These are phyloP conservation scores for Fraxinus floribunda DNA, from an alignment of 305 asterid species.

Conservation along the genomic window DNA sequence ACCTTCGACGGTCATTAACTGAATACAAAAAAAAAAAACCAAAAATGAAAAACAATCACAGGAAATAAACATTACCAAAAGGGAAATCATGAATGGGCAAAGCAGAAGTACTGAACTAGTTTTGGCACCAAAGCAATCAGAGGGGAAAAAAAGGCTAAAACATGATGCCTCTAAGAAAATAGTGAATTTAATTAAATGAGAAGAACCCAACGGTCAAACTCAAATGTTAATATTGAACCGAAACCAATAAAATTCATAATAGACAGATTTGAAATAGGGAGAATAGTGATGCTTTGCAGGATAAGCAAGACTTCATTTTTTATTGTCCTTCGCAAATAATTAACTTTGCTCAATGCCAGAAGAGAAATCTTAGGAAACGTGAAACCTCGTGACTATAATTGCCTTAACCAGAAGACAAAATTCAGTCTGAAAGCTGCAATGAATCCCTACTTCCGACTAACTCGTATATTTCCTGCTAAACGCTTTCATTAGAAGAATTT, in stretches of 20 bases:
- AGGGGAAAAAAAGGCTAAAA: neutral
- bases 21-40: slow-evolving; percentile 1
- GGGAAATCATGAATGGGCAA: slow-evolving; percentile 2
- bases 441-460: neutral
- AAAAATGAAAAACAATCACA: slow-evolving; percentile 15
- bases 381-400: neutral
- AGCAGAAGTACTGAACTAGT: neutral
- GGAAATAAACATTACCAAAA: slow-evolving; percentile 14
- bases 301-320: neutral
- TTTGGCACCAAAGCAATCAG: neutral
- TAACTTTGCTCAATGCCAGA: neutral
- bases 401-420: neutral
- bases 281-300: slow-evolving; percentile 1
- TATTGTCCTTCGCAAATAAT: neutral
- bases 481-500: slow-evolving; percentile 5
- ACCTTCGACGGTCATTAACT: slow-evolving; percentile 22
- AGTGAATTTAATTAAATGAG: neutral
- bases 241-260: neutral
- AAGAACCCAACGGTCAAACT: neutral
- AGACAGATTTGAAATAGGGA: neutral
- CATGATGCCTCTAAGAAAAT: neutral
- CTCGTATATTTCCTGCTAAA: slow-evolving; percentile 4
- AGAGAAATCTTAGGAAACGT: neutral
- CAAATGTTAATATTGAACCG: neutral
- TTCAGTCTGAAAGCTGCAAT: slow-evolving; percentile 6